Evolutionary conservation across 352 stramenopile genomes (phyloP), one percentile per base, ranked within the genome.

Genomic region (Heterotrichella gracilis): DNA sequence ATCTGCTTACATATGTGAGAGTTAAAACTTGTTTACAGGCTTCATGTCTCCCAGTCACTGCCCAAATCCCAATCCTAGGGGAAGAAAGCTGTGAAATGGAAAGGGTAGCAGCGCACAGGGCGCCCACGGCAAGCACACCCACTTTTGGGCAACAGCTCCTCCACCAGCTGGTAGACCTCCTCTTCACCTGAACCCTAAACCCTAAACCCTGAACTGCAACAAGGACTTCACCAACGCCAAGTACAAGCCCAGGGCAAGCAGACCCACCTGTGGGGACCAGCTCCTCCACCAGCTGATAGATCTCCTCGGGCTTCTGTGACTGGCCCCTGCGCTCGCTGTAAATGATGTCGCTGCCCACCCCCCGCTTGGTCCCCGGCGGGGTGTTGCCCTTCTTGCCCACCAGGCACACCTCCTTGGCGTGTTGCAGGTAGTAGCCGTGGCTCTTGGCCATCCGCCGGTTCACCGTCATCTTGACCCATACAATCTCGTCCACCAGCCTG

Each of bases 391-490:
- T 77, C 20, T 71, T 73, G 14, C 73, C 74, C n/a, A 78, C 73
- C 4, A 78, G 68, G 41, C 74, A 78, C 0, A 71, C 77, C 39
- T 78, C 74, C 64, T 78, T 78, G 2, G 71, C 73, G 42, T 78
- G 74, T 41, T 78, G 74, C 0, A 78, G 71, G 40, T 78, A 78
- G 40, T 74, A 78, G 3, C 74, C 74, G 32, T 78, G 74, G 25
- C 71, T 76, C 70, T 77, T 78, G n/a, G 74, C 74, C 68, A 78
- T 53, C 2, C 74, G 71, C 1, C 73, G 67, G 25, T 75, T 78
- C 25, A 73, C 71, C 22, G 73, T 78, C 19, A 68, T 71, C 64
- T 78, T 78, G 64, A 78, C 74, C 74, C 74, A 78, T 1, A 68
- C 71, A 63, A 78, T 78, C 68, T 78, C 74, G 42, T 78, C 74